A percentile compares a stretch with the other conserved stretches of the same genome.
These are phyloP conservation scores for Acer saccharum DNA, from an alignment of 345 rosid species.

Conservation along the genomic window DNA sequence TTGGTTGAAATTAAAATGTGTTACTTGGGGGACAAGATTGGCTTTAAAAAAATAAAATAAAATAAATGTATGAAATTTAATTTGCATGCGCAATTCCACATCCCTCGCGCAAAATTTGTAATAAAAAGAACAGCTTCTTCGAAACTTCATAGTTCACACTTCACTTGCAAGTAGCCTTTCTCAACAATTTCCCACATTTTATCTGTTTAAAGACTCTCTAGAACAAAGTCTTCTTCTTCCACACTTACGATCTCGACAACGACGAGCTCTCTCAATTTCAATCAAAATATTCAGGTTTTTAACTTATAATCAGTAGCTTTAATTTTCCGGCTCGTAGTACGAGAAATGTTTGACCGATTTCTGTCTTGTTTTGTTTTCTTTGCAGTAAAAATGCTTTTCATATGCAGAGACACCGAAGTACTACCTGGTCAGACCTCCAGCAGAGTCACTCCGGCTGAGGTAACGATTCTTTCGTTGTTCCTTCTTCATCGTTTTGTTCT, in stretches of 20 bases:
- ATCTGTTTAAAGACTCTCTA: not conserved
- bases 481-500: not conserved
- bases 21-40: not conserved
- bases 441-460: conserved; percentile 4
- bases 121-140: not conserved
- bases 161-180: not conserved
- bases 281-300: not conserved
- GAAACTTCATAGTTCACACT: not conserved
- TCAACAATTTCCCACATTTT: not conserved
- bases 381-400: conserved; percentile 2
- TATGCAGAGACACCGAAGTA: not conserved
- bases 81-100: too few species aligned
- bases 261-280: not conserved
- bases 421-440: not conserved
- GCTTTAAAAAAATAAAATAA: too few species aligned
- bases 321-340: not conserved
- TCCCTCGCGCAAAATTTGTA: too few species aligned
- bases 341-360: not conserved
- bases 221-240: not conserved
- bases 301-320: not conserved
- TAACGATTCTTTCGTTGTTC: not conserved
- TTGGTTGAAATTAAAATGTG: too few species aligned
- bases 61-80: too few species aligned
- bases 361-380: not conserved
- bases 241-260: not conserved